Conservation (phyloP, 768 basidiomycete species). For the Termitomyces sp. region DNA sequence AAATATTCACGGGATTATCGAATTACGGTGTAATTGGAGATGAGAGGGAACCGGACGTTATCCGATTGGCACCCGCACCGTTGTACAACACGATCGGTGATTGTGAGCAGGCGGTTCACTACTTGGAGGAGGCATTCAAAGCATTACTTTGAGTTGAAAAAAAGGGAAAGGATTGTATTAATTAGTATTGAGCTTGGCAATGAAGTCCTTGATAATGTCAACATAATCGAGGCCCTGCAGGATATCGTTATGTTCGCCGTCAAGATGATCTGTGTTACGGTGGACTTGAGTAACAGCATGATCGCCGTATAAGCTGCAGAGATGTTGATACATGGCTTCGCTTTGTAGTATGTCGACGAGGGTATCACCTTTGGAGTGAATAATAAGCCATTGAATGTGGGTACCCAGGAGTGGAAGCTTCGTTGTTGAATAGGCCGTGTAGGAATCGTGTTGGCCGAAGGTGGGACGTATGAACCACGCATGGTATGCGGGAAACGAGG, state of each 20-base stretch:
- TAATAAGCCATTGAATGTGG: slow-evolving; percentile 59
- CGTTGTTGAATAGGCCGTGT: slow-evolving; percentile 44
- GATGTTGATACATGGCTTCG: slow-evolving; percentile 51
- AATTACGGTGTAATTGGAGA: slow-evolving; percentile 85
- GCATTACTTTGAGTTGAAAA: neutral
- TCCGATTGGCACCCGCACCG: slow-evolving; percentile 82
- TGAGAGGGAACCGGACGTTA: slow-evolving; percentile 88
- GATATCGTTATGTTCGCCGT: slow-evolving; percentile 54
- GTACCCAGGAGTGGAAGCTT: slow-evolving; percentile 34
- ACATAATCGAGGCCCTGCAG: slow-evolving; percentile 41
- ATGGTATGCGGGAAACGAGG: slow-evolving; percentile 63
- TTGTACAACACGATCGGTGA: slow-evolving; percentile 86
- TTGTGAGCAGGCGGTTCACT: slow-evolving; percentile 63
- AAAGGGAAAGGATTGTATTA: neutral
- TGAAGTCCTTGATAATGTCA: slow-evolving; percentile 41
- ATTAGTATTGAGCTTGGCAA: slow-evolving; percentile 17
- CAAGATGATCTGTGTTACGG: slow-evolving; percentile 37
- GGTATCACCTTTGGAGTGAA: slow-evolving; percentile 73
- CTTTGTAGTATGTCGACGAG: slow-evolving; percentile 66
- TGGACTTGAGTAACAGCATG: slow-evolving; percentile 20
- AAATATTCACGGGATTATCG: slow-evolving; percentile 57
- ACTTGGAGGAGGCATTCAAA: slow-evolving; percentile 59
- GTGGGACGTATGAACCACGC: slow-evolving; percentile 65
- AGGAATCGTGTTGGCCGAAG: slow-evolving; percentile 54
- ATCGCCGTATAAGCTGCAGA: slow-evolving; percentile 37